phyloP scores from a whole-genome alignment of 2,329 filamentous ascomycete genomes.

The Colletotrichum sp. region DNA sequence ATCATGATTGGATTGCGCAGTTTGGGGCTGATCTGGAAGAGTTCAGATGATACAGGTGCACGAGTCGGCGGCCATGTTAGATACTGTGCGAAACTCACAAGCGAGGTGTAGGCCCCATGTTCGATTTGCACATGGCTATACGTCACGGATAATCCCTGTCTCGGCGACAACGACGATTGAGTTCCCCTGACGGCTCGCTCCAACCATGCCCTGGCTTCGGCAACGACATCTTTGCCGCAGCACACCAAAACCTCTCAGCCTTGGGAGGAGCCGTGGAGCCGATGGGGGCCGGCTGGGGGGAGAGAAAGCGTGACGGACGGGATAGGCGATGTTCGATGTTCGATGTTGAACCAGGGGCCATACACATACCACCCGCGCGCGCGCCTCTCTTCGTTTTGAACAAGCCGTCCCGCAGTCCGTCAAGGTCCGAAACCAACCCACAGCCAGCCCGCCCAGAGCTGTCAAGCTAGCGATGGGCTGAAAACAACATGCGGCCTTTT shows the following conservation, averaged over 20 bases:
- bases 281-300: neutral
- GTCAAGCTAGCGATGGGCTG: neutral
- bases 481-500: neutral
- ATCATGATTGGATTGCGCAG: neutral
- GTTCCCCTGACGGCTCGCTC: neutral
- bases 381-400: neutral
- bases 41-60: constrained; percentile 10
- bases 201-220: neutral
- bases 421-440: neutral
- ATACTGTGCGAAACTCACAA: neutral
- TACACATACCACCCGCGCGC: neutral
- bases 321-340: neutral
- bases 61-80: neutral
- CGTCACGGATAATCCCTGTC: neutral
- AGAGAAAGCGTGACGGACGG: neutral
- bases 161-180: neutral
- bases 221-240: neutral
- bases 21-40: neutral
- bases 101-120: neutral
- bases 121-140: neutral
- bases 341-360: neutral
- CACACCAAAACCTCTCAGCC: neutral
- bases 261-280: neutral
- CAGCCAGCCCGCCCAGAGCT: neutral
- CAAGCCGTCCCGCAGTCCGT: neutral